Evolutionary conservation across 495 filamentous ascomycete species (phyloP), one percentile per base, ranked within the genome.

Genomic region (Beverwykella pulmonaria): DNA sequence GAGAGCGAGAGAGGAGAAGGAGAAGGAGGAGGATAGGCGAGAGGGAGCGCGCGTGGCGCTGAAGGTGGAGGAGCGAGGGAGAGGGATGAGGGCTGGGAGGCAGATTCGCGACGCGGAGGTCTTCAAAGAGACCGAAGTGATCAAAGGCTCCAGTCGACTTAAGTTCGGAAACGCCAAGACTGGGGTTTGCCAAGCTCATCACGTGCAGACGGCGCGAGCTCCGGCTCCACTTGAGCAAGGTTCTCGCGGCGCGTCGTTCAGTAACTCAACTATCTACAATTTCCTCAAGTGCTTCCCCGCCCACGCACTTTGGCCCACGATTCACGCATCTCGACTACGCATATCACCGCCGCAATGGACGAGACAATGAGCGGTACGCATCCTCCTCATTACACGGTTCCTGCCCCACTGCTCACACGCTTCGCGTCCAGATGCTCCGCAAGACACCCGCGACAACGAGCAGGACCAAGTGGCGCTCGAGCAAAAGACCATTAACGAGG

Each of bases 401-500:
- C 26, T 49, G 53, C 32, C 27, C 3, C 32, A n/a, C 54, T 17
- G 19, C 46, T 47, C 25, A 59, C 20, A 47, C 39, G 17, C 15
- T n/a, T 27, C 56, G 23, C 56, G 47, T 32, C 22, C 54, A 78
- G 83, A 80, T 59, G 77, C 50, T 6, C 32, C 32, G 12, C 22
- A 23, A 39, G 64, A 74, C 47, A 56, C 19, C 44, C 57, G 81
- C 77, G 74, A 79, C 17, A n/a, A 48, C 58, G 79, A 87, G 63
- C 82, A 86, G 48, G 88, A 92, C 67, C 89, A 91, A 56, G 89
- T 92, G 63, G 83, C 86, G 72, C 86, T 87, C 30, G 84, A 86
- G 55, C 84, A 96, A 74, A 68, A 95, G 77, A 87, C 94, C 52
- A 89, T 98, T 77, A 98, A 98, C 69, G 94, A 98, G 82, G 95